Evolutionary conservation across 768 basidiomycete species (phyloP).

Genomic region (Mycena galopus): DNA sequence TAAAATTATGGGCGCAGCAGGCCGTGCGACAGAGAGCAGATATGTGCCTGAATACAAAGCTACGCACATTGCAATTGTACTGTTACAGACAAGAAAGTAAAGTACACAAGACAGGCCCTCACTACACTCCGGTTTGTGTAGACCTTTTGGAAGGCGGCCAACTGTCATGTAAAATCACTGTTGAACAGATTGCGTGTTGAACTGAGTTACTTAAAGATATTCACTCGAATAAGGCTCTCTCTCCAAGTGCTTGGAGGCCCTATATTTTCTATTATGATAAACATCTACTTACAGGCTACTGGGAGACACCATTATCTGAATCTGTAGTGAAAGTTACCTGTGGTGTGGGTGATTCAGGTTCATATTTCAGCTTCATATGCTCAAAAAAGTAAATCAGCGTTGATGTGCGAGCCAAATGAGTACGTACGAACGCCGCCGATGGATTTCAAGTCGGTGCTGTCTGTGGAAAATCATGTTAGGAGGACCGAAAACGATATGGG

Average conservation of each 20-base stretch:
- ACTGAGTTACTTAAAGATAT: neutral
- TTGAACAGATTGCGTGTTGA: neutral
- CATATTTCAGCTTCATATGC: too few relatives aligned
- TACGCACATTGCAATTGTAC: slow-evolving; percentile 26
- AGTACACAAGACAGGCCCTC: neutral
- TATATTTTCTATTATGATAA: too few relatives aligned
- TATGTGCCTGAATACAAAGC: slow-evolving; percentile 15
- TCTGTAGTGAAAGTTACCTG: neutral
- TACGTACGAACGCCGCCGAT: too few relatives aligned
- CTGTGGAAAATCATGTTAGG: neutral
- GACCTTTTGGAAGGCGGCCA: too few relatives aligned
- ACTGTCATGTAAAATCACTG: too few relatives aligned
- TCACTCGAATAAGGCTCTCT: neutral
- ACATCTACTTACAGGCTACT: too few relatives aligned
- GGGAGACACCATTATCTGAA: too few relatives aligned
- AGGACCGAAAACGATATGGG: neutral
- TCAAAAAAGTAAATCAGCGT: neutral
- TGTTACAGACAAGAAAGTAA: slow-evolving; percentile 29
- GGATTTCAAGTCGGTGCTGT: neutral
- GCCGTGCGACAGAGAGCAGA: neutral
- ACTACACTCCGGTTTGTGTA: too few relatives aligned
- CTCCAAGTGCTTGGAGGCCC: slow-evolving; percentile 2
- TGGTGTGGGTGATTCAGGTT: neutral
- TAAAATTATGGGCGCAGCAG: neutral
- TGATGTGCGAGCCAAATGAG: neutral